Percentiles rank a stretch among this genome's conserved stretches.
phyloP scores from a whole-genome alignment of 148 eudicot genomes.

The Salicornia ramosissima region DNA sequence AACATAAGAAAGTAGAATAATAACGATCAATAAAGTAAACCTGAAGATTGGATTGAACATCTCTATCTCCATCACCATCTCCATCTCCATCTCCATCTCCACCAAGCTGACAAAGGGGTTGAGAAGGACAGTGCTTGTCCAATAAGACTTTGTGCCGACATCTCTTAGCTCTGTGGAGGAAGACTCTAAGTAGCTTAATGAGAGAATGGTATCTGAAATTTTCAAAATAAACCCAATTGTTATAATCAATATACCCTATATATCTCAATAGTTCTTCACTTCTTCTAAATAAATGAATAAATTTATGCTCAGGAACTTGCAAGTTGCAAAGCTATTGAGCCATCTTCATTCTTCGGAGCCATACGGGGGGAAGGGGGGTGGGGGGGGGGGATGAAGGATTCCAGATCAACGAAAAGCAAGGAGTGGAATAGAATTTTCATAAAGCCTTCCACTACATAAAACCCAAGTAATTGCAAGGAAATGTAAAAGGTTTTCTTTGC shows the following conservation, averaged over 20 bases:
- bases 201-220: slow-evolving; percentile 62
- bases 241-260: not conserved
- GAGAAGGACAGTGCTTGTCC: slow-evolving; percentile 64
- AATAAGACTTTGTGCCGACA: slow-evolving; percentile 49
- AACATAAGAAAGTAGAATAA: not conserved
- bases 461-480: too few species aligned
- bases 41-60: slow-evolving; percentile 23
- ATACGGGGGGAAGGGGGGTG: too few species aligned
- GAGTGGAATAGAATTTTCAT: too few species aligned
- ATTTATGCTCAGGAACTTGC: not conserved
- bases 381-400: too few species aligned
- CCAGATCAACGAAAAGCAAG: too few species aligned
- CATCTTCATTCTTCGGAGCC: not conserved
- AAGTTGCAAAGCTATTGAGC: not conserved
- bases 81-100: not conserved
- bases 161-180: slow-evolving; percentile 41
- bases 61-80: not conserved
- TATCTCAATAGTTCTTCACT: not conserved
- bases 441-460: too few species aligned
- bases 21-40: slow-evolving; percentile 19
- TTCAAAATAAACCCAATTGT: not conserved
- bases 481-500: too few species aligned
- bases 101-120: slow-evolving; percentile 26
- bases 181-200: slow-evolving; percentile 46
- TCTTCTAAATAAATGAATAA: not conserved